phyloP scores from a whole-genome alignment of 768 basidiomycete genomes.

The Amanita rimosa region DNA sequence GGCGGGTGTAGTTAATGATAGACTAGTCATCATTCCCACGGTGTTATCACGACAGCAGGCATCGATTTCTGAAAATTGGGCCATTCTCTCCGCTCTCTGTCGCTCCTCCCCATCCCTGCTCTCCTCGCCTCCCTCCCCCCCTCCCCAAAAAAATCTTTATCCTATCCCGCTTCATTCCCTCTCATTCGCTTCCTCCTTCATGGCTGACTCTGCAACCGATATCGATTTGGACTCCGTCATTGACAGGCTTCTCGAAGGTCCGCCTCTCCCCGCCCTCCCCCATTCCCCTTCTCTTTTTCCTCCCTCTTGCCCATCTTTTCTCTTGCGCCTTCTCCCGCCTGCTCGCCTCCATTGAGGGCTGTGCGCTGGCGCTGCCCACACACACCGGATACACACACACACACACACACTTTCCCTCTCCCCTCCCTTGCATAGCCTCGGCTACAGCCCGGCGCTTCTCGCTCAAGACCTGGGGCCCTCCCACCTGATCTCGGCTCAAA shows the following conservation, averaged over 20 bases:
- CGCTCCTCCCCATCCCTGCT: neutral
- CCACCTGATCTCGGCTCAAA: constrained; percentile 11
- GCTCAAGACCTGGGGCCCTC: too few species aligned
- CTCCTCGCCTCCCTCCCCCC: constrained; percentile 5
- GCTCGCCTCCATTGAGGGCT: neutral
- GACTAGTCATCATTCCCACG: neutral
- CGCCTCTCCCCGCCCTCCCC: neutral
- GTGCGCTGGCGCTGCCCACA: neutral
- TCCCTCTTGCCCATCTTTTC: neutral
- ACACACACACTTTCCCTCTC: too few species aligned
- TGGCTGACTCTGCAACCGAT: constrained; percentile 79
- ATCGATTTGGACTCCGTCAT: constrained; percentile 99
- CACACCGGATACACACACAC: too few species aligned
- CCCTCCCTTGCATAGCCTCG: too few species aligned
- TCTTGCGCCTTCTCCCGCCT: neutral
- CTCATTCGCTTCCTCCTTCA: constrained; percentile 13
- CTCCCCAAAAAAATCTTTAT: constrained; percentile 4
- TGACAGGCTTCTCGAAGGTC: constrained; percentile 94
- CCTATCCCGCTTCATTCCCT: neutral
- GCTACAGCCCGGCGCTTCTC: too few species aligned
- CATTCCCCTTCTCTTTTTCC: too few species aligned
- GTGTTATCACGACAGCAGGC: constrained; percentile 1
- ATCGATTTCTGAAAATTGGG: constrained; percentile 4
- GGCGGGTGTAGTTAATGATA: constrained; percentile 12
- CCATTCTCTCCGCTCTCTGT: constrained; percentile 1